Evolutionary conservation across 192 early-diverging fungal genomes (phyloP), one percentile per base, ranked within the genome.

Genomic region (Backusella sp.): DNA sequence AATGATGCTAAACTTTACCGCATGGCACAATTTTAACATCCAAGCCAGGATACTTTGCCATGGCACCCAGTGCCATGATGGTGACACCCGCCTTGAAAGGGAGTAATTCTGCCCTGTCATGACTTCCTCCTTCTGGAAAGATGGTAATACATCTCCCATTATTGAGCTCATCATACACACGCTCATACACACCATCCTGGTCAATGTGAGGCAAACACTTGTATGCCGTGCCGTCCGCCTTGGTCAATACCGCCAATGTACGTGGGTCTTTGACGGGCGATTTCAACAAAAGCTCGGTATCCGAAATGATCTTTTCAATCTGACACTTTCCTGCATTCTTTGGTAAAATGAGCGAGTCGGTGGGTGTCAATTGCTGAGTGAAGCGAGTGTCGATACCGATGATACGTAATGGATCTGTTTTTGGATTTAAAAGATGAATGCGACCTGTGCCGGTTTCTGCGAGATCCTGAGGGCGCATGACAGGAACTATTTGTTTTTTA

Each of bases 41-140:
- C 56, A 97, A 74, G 17, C 86, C 85, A 11, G 97, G 94, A 78
- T 96, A 90, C 52, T 90, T 86, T 11, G 88, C 91, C 88, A 98
- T 94, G 15, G 98, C 95, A 66, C 94, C 94, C 7, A 99, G 85
- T 4, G 94, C 93, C 93, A 95, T 95, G 74, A 92, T 87, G 0
- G 93, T 88, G 3, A 90, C 91, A 35, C 93, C 93, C 37, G 92
- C 93, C 88, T 56, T 9, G 70, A 99, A 85, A 39, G 98, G 98
- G 68, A 99, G 82, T 88, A 99, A 93, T 73, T 98, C 93, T 5
- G 96, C 88, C 46, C 97, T 93, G 79, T 99, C 98, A 84, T 99
- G 98, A 77, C 92, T 94, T 4, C 98, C 98, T 42, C 98, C 97
- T 73, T 98, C 98, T 14, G 98, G 98, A 82, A 99, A 99, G 75